Evolutionary conservation across 495 filamentous ascomycete genomes (phyloP), one percentile per base, ranked within the genome.

Genomic region (Annulohypoxylon stygium): DNA sequence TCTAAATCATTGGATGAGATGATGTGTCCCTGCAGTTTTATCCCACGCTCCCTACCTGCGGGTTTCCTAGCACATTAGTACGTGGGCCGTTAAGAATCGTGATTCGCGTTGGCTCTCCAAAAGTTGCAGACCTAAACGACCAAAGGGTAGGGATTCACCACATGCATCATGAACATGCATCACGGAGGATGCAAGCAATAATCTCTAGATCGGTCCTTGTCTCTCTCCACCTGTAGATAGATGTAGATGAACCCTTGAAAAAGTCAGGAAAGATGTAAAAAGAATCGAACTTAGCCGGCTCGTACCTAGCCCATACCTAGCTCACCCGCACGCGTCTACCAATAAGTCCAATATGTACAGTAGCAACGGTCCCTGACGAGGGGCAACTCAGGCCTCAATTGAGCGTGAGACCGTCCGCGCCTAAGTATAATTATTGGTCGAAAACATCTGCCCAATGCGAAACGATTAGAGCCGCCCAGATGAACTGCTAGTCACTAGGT

Each of bases 11-110:
- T 75, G 72, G 72, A 71, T 39, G 51, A 64, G 48, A 34, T 64
- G 57, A 67, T 62, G 55, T 75, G 33, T 61, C 51, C 65, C 59
- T 79, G 78, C 75, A 74, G 77, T 76, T 75, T 75, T 60, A 71
- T 77, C 62, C 58, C 45, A 61, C 54, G 62, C 39, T 70, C 36
- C 65, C 69, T 75, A 69, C 45, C 48, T 63, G 53, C 63, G 55
- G 65, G 75, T 75, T 71, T 75, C 72, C 26, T 71, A 41, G 55
- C 47, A 68, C 61, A 16, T 51, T 71, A 53, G 69, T 78, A 75
- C 74, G 70, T 71, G 75, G 37, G 58, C 69, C 65, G 23, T 73
- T 39, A 53, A 67, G 65, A 71, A 50, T 58, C 41, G 60, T 73
- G 71, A 77, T 76, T 76, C 71, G 78, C 61, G 61, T 67, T 65